These are phyloP conservation scores for Mycena olivaceomarginata DNA, from an alignment of 768 basidiomycete species.

Conservation along the genomic window DNA sequence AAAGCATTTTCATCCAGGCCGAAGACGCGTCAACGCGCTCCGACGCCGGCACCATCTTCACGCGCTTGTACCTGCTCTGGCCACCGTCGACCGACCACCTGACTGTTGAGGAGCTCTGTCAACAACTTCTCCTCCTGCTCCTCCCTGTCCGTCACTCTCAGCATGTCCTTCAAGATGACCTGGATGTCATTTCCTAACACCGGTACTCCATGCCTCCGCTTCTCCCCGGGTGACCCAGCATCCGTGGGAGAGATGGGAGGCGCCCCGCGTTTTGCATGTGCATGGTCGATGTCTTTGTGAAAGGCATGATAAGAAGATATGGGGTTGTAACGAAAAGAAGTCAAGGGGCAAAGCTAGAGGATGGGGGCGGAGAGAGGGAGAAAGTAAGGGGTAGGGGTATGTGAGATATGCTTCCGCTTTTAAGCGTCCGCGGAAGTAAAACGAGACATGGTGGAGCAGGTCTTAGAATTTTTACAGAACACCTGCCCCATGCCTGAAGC, in stretches of 20 bases:
- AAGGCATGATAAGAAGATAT: conserved; percentile 5
- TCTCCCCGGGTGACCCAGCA: conserved; percentile 13
- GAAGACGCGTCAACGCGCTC: conserved; percentile 19
- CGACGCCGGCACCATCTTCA: conserved; percentile 27
- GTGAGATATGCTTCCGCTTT: not conserved
- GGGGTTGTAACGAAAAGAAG: not conserved
- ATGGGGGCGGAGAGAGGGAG: no score
- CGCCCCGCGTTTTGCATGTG: not conserved
- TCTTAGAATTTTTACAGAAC: not conserved
- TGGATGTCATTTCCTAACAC: conserved; percentile 18
- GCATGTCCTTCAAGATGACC: conserved; percentile 4
- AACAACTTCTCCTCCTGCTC: conserved; percentile 22
- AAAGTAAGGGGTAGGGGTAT: not conserved
- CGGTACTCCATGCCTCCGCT: conserved; percentile 21
- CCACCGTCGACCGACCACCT: conserved; percentile 21
- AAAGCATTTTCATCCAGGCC: conserved; percentile 30
- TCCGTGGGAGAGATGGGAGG: not conserved
- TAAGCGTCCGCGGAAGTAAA: conserved; percentile 1
- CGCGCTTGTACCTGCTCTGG: conserved; percentile 15
- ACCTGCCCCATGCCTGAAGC: no score
- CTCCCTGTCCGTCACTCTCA: not conserved
- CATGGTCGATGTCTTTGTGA: not conserved
- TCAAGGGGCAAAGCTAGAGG: not conserved
- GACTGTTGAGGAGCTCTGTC: conserved; percentile 10
- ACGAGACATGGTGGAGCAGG: not conserved